These are phyloP conservation scores for Avena eriantha DNA, from an alignment of 176 grass and related monocot genomes.

Conservation along the genomic window DNA sequence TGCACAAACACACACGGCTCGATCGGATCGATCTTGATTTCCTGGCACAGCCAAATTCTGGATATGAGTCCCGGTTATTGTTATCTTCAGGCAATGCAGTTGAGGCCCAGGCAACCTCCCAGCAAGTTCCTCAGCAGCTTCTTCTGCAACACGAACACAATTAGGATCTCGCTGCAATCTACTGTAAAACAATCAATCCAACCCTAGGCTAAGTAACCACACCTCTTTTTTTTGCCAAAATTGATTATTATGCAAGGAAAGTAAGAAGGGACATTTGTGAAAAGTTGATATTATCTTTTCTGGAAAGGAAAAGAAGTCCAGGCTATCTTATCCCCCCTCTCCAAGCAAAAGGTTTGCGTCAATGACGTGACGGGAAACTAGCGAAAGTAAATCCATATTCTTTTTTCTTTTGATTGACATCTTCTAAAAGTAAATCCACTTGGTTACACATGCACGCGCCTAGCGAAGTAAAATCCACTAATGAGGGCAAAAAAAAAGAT, in stretches of 20 bases:
- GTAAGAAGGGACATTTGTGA: slow-evolving; percentile 45
- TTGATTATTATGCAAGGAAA: slow-evolving; percentile 19
- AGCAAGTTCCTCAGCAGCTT: slow-evolving; percentile 73
- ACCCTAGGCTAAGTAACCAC: not conserved
- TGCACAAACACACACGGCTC: not conserved
- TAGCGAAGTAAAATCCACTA: not conserved
- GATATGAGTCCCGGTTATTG: not conserved
- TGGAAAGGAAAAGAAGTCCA: slow-evolving; percentile 31
- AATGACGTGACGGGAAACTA: slow-evolving; percentile 51
- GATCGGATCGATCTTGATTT: not conserved
- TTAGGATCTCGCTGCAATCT: not conserved
- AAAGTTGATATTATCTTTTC: not conserved
- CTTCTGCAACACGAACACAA: slow-evolving; percentile 61
- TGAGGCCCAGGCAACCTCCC: slow-evolving; percentile 75
- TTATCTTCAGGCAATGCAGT: slow-evolving; percentile 68
- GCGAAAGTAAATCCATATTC: slow-evolving; percentile 42
- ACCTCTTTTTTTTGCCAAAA: slow-evolving; percentile 24
- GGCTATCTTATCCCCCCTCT: slow-evolving; percentile 22
- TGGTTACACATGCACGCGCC: slow-evolving; percentile 1
- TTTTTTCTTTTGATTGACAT: not conserved
- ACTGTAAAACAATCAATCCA: not conserved
- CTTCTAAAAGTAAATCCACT: slow-evolving; percentile 39
- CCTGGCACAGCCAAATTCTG: slow-evolving; percentile 6
- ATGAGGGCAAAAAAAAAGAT: slow-evolving; percentile 12
- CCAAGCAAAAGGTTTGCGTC: slow-evolving; percentile 40